Evolutionary conservation across 108 stramenopile genomes (phyloP), one percentile per base, ranked within the genome.

Genomic region (Skeletonema tropicum): DNA sequence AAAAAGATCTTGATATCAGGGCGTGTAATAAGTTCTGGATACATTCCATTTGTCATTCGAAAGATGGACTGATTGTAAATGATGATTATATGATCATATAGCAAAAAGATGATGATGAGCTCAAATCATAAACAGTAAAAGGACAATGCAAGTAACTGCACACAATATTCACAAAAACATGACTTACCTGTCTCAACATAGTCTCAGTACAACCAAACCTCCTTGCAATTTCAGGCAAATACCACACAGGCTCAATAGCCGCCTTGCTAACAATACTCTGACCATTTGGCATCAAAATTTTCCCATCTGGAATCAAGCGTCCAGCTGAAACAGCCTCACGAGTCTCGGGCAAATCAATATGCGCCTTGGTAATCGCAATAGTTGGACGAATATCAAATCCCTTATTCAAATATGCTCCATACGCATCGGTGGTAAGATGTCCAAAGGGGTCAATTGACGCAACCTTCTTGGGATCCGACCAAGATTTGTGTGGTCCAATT

Each of bases 301-400:
- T 92, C 12, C 97, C 97, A 75, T 98, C 99, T 0, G 99, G 92
- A 31, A 84, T 75, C 29, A 99, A 86, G 12, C 99, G 76, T 19
- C 97, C 97, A 17, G 90, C 69, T 13, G 86, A 77, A 7, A 99
- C 64, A 5, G 94, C 96, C 74, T 99, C 97, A 25, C 95, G 83
- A 64, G 96, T 93, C 85, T 99, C 98, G 0, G 98, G 97, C 4
- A 99, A 72, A 66, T 99, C 97, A 82, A 99, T 97, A 87, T 99
- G 98, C 0, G 98, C 98, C 83, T 98, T 98, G 13, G 99, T 99
- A n/a, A 99, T 97, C 38, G 99, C 99, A 79, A 99, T 99, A n/a
- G 99, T 99, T 3, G 99, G 99, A 14, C 99, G 97, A 75, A 98
- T 95, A 73, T 99, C 99, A 79, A 94, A 98, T 61, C 98, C 99